phyloP scores from a whole-genome alignment of 768 basidiomycete genomes.

The Leucocoprinus leucothites region DNA sequence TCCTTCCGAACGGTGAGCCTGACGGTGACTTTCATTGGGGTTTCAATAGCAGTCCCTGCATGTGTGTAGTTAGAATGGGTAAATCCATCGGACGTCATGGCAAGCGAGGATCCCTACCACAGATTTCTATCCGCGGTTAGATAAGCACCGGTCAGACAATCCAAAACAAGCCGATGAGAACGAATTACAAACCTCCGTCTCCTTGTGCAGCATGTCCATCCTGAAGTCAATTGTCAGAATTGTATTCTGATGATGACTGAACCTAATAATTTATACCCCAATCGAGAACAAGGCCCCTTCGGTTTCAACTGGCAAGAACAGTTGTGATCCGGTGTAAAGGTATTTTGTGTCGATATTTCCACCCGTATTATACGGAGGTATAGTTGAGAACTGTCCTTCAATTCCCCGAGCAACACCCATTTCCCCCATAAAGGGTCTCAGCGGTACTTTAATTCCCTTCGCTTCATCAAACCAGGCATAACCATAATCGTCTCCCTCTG shows the following conservation, averaged over 20 bases:
- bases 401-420: slow-evolving; percentile 55
- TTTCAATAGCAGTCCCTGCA: slow-evolving; percentile 61
- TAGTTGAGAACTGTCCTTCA: slow-evolving; percentile 53
- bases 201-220: slow-evolving; percentile 69
- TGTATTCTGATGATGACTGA: background rate
- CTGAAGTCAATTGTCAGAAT: slow-evolving; percentile 25
- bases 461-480: slow-evolving; percentile 51
- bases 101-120: slow-evolving; percentile 35
- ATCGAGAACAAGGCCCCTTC: slow-evolving; percentile 61
- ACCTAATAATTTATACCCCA: slow-evolving; percentile 34
- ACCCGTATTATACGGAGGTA: slow-evolving; percentile 59
- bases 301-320: slow-evolving; percentile 57
- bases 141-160: slow-evolving; percentile 38
- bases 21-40: slow-evolving; percentile 53
- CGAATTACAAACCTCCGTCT: slow-evolving; percentile 51
- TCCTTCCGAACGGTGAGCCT: slow-evolving; percentile 57
- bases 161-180: too few relatives aligned
- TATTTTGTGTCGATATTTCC: slow-evolving; percentile 64
- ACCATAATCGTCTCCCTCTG: slow-evolving; percentile 20
- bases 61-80: background rate
- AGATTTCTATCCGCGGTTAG: slow-evolving; percentile 45
- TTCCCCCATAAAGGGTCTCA: slow-evolving; percentile 60
- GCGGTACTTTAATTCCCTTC: slow-evolving; percentile 45
- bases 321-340: slow-evolving; percentile 48
- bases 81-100: background rate